These are phyloP conservation scores for Phytopythium chamaehyphon DNA, from an alignment of 352 stramenopile genomes.

Conservation along the genomic window DNA sequence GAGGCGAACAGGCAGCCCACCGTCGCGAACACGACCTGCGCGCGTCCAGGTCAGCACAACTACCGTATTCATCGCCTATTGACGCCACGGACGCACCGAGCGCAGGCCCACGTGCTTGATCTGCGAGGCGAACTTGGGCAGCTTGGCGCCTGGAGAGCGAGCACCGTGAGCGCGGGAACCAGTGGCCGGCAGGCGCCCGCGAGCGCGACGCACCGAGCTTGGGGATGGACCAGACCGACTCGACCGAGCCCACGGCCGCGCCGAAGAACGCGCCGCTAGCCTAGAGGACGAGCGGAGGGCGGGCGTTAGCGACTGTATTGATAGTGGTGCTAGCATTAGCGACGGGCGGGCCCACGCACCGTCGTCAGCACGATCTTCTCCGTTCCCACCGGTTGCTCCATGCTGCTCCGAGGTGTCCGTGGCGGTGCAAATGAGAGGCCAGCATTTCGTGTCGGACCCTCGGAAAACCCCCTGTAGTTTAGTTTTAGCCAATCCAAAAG, in stretches of 20 bases:
- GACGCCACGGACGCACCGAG: conserved; percentile 49
- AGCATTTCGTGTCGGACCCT: no score
- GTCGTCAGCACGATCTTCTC: conserved; percentile 80
- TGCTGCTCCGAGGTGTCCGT: no score
- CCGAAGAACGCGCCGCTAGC: conserved; percentile 77
- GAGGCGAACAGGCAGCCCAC: conserved; percentile 64
- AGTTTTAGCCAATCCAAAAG: no score
- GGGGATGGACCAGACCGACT: conserved; percentile 86
- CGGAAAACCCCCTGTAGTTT: no score
- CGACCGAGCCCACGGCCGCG: conserved; percentile 58
- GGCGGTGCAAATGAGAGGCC: no score
- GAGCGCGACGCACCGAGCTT: conserved; percentile 63
- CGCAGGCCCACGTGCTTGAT: conserved; percentile 75
- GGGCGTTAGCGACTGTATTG: neutral
- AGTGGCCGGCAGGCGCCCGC: neutral
- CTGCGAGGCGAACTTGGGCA: conserved; percentile 80
- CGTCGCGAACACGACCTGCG: conserved; percentile 65
- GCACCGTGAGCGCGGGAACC: neutral
- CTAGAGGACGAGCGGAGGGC: conserved; percentile 18
- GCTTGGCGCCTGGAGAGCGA: conserved; percentile 43
- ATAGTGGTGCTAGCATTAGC: no score
- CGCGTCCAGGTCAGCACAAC: neutral
- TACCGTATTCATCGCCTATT: no score
- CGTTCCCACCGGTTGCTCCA: conserved; percentile 55
- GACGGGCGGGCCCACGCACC: no score